Percentiles rank a stretch among this genome's conserved stretches.
phyloP scores from a whole-genome alignment of 2,329 filamentous ascomycete genomes.

The Microsporum audouinii region DNA sequence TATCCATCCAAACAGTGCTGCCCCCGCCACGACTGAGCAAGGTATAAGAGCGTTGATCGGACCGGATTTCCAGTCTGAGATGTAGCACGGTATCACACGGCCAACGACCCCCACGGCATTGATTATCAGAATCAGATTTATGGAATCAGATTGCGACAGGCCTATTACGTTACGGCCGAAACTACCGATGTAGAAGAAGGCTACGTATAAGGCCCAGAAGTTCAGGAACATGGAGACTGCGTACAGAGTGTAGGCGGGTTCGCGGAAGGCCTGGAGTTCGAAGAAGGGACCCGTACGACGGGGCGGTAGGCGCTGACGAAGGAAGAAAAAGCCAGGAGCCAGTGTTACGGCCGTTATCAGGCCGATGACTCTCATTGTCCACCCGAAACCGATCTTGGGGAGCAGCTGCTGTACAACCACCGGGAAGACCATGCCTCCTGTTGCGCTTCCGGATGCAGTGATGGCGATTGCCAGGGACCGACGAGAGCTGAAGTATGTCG shows the following conservation, averaged over 20 bases:
- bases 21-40: constrained; percentile 31
- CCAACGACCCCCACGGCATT: constrained; percentile 52
- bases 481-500: constrained; percentile 52
- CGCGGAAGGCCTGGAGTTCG: constrained; percentile 42
- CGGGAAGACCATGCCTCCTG: constrained; percentile 54
- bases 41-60: constrained; percentile 52
- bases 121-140: constrained; percentile 53
- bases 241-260: constrained; percentile 37
- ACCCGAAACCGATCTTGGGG: constrained; percentile 50
- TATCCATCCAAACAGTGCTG: constrained; percentile 47
- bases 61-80: constrained; percentile 48
- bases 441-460: constrained; percentile 48
- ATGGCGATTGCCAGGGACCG: constrained; percentile 50
- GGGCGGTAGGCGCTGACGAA: constrained; percentile 40
- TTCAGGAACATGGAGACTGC: constrained; percentile 34
- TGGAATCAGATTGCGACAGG: constrained; percentile 35
- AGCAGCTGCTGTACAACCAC: constrained; percentile 46
- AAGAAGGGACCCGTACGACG: constrained; percentile 41
- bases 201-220: constrained; percentile 45
- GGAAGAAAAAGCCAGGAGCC: constrained; percentile 33
- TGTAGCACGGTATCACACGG: constrained; percentile 46
- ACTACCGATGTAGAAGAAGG: constrained; percentile 39
- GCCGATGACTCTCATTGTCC: constrained; percentile 52
- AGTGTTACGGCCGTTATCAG: constrained; percentile 46
- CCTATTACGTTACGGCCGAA: constrained; percentile 32